Base-by-base conservation (phyloP, 1,139 yeast genomes). In the Debaryomyces robertsiae region DNA sequence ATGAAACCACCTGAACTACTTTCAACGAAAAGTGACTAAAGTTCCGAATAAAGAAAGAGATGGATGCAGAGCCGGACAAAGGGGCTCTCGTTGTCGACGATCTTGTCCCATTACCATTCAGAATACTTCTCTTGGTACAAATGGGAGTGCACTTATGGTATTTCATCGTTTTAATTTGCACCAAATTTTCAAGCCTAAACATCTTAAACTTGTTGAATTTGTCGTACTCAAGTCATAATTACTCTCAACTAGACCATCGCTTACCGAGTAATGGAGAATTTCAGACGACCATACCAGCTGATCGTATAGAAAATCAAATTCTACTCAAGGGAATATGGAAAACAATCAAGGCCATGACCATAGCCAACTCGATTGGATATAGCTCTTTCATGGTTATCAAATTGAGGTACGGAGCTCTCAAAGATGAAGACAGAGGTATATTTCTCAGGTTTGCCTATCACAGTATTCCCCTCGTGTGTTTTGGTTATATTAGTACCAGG, bases 161-260 rank as follows among this genome's bases (percentile, higher is more conserved):
- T 38, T 36, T 54, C 3, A 50, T 70, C 27, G 63, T 67, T 9
- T 49, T 50, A 33, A 48, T 63, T 16, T 60, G 64, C 42, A 59
- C 54, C 42, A 48, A 52, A 16, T 47, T 46, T 25, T 53, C 61
- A 31, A 42, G 47, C 5, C 53, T 73, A 46, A 73, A 69, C 50
- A 60, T 72, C 13, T 50, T 69, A 19, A 66, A 67, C 27, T 53
- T 72, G 6, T 54, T 73, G 27, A 61, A 65, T 43, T 53, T 73
- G 27, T 69, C 76, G 9, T 73, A 71, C 44, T 57, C 67, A 1
- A 48, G 62, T 6, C 75, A 70, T 43, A 69, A 66, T 42, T 72
- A 72, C 47, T 46, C 61, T 3, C 63, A 52, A 44, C 46, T 65
- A 33, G 67, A 58, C 27, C 54, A 50, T 13, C 47, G 39, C 6